Percentiles rank a stretch among this genome's conserved stretches.
Conservation (phyloP, 768 basidiomycete species). For the Naematelia aurantialba region DNA sequence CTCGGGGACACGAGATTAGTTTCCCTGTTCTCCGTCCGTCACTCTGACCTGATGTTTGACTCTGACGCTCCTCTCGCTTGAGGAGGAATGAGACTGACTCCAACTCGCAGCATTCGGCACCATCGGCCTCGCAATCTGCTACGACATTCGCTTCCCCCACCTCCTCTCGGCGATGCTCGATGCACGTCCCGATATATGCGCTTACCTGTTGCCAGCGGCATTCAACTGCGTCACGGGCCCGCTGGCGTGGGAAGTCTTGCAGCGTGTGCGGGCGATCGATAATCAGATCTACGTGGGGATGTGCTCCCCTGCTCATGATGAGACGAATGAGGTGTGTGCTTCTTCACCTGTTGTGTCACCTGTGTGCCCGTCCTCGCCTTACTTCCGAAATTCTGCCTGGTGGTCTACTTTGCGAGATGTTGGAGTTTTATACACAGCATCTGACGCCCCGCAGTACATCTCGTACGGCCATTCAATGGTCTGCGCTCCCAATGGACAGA, state of each 20-base stretch:
- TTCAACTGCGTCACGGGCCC: slow-evolving; percentile 96
- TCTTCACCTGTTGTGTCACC: too few species aligned
- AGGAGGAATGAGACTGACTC: too few species aligned
- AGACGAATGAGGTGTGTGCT: not conserved
- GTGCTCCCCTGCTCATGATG: slow-evolving; percentile 89
- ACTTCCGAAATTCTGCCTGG: too few species aligned
- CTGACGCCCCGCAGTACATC: slow-evolving; percentile 1
- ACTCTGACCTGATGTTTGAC: too few species aligned
- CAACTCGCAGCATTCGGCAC: slow-evolving; percentile 17
- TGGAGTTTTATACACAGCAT: too few species aligned
- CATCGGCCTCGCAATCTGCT: slow-evolving; percentile 25
- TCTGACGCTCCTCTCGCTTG: too few species aligned
- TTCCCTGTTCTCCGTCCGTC: too few species aligned
- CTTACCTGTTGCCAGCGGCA: slow-evolving; percentile 61
- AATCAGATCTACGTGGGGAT: slow-evolving; percentile 95
- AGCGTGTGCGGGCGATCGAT: slow-evolving; percentile 81
- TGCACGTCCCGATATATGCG: slow-evolving; percentile 1
- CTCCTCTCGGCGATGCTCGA: slow-evolving; percentile 4
- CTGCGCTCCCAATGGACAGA: slow-evolving; percentile 6
- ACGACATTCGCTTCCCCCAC: slow-evolving; percentile 21
- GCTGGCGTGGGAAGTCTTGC: slow-evolving; percentile 90
- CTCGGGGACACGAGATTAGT: too few species aligned
- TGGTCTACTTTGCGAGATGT: too few species aligned
- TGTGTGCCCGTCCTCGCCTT: too few species aligned
- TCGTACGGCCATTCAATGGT: slow-evolving; percentile 25